Evolutionary conservation across 129 eudicot genomes (phyloP).

Genomic region (Flaveria trinervia): DNA sequence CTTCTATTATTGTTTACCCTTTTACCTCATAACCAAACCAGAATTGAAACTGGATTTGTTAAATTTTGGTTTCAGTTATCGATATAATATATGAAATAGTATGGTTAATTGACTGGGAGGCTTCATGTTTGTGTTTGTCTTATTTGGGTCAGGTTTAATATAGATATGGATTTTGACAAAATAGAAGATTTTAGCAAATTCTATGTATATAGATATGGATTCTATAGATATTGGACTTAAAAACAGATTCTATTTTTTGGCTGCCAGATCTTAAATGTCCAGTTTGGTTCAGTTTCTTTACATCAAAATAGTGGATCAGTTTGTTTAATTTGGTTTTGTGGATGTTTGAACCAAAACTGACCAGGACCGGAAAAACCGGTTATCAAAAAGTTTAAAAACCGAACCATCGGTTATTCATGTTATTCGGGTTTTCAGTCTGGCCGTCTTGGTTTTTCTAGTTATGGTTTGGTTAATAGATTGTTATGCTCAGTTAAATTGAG

Average conservation of each 20-base stretch:
- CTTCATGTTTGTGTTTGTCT: not conserved
- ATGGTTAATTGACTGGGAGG: not conserved
- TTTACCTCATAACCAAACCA: too few species aligned
- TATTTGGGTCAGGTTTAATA: not conserved
- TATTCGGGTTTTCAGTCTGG: not conserved
- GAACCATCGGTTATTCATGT: not conserved
- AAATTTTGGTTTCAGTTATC: not conserved
- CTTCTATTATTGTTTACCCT: too few species aligned
- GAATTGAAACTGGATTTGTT: not conserved
- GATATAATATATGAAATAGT: not conserved
- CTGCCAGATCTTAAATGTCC: too few species aligned
- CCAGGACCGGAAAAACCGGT: not conserved
- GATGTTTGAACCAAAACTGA: not conserved
- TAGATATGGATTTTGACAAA: not conserved
- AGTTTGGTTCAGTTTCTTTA: not conserved
- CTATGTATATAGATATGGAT: not conserved
- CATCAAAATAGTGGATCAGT: not conserved
- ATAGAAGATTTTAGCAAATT: not conserved
- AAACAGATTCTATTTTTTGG: not conserved
- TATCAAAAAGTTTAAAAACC: not conserved
- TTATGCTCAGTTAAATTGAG: not conserved
- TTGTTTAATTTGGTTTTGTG: not conserved
- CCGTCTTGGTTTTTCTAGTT: not conserved
- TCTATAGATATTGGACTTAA: not conserved
- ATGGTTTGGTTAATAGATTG: not conserved